A percentile compares a stretch with the other conserved stretches of the same genome.
Conservation (phyloP, 2,329 filamentous ascomycete species). For the Calonectria fujianensis region DNA sequence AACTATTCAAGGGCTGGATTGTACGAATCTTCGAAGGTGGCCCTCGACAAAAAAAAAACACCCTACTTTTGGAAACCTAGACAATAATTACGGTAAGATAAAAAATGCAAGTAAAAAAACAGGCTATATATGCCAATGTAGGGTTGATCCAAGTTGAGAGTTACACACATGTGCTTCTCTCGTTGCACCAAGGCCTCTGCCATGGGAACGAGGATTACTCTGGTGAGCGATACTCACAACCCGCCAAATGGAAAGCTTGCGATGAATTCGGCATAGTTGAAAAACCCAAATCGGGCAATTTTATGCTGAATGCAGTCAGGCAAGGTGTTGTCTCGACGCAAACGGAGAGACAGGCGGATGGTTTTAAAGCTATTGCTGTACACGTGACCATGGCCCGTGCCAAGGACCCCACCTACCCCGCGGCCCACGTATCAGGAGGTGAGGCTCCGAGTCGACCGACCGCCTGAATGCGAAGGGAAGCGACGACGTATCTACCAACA, state of each 20-base stretch:
- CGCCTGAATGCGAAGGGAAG: conserved; percentile 40
- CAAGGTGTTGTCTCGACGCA: neutral
- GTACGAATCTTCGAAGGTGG: neutral
- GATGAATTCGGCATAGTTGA: neutral
- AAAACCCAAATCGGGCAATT: neutral
- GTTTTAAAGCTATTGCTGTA: neutral
- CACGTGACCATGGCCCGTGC: conserved; percentile 53
- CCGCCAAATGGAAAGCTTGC: no score
- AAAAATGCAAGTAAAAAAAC: neutral
- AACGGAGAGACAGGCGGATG: neutral
- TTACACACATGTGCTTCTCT: neutral
- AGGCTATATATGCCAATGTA: neutral
- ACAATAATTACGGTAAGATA: neutral
- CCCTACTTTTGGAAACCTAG: neutral
- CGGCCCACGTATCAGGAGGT: conserved; percentile 51
- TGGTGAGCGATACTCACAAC: neutral
- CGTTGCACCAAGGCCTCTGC: neutral
- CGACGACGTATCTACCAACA: conserved; percentile 43
- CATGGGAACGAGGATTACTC: neutral
- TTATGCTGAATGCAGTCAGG: neutral
- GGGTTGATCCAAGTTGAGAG: neutral
- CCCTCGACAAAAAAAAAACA: neutral
- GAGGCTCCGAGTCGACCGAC: conserved; percentile 41
- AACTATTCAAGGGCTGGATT: no score
- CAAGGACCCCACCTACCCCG: conserved; percentile 46